These are phyloP conservation scores for Pseudoneurospora amorphoporcata DNA, from an alignment of 495 filamentous ascomycete genomes.

Conservation along the genomic window DNA sequence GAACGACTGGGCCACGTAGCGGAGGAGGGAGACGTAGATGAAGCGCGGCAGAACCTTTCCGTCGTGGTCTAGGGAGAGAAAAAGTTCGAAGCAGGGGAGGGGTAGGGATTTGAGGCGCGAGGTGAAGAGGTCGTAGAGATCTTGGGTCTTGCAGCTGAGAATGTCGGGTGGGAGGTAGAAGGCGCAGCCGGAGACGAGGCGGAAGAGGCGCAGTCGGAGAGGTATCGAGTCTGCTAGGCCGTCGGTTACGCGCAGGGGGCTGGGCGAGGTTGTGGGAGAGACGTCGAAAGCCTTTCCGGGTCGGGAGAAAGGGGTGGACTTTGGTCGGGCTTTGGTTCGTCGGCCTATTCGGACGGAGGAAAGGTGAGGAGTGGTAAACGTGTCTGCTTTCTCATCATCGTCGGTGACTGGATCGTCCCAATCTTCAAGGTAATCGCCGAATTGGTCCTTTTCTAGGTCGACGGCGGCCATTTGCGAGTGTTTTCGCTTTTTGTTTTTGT, in stretches of 20 bases:
- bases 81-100: constrained; percentile 59
- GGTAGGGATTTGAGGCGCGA: constrained; percentile 57
- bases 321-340: background rate
- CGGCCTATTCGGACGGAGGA: background rate
- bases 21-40: constrained; percentile 50
- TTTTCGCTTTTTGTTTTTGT: constrained; percentile 41
- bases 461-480: constrained; percentile 26
- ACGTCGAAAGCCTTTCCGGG: background rate
- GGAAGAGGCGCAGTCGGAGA: constrained; percentile 56
- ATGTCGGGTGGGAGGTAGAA: constrained; percentile 15
- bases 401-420: constrained; percentile 15
- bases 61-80: constrained; percentile 32
- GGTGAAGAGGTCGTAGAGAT: constrained; percentile 59
- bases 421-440: constrained; percentile 34
- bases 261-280: background rate
- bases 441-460: constrained; percentile 37
- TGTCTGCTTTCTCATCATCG: background rate
- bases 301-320: background rate
- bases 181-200: constrained; percentile 18
- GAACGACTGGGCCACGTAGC: constrained; percentile 52
- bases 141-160: constrained; percentile 43
- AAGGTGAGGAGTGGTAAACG: background rate
- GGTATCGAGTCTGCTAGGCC: constrained; percentile 49
- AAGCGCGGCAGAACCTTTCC: constrained; percentile 35
- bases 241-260: constrained; percentile 9